Base-by-base conservation (phyloP, 352 stramenopile species). In the Phytophthora pini region DNA sequence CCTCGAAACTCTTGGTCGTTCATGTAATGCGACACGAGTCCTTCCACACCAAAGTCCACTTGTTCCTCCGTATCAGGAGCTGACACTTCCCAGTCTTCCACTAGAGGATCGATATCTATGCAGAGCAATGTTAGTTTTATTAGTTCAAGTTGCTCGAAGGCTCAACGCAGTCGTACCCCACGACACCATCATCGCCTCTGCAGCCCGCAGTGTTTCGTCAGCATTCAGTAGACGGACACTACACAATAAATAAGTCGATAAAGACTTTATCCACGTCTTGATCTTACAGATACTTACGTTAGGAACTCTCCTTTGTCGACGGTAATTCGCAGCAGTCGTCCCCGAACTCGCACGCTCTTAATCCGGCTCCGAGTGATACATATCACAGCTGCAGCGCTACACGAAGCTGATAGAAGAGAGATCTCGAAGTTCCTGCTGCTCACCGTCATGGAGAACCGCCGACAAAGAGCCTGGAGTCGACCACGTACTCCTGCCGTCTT, bases 41-140 rank as follows among this genome's bases (percentile, higher is more conserved):
- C 43, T 34, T 63, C 56, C 55, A 84, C 48, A 6, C 40, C 47
- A 17, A 52, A 52, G 6, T 50, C 17, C 4, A 15, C 10, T 24
- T 56, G 31, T 20, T 52, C 31, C 8, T 69, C 54, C 9, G 10
- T 38, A 13, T 43, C n/a, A 3, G 26, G 56, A 31, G 47, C 6
- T 20, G 40, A 13, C 22, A 48, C 26, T 13, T 55, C 45, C 3
- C 46, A 43, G n/a, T 61, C 60, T 66, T 82, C 72, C 2, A 87
- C 70, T 5, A 80, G 61, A 36, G 77, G 72, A 7, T 87, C 77
- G 24, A 87, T 72, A 5, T 62, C 77, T 87, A 20, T 8, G 8
- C 0, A 40, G 38, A 36, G 36, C 32, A 56, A 45, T 26, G 26
- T 58, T 12, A 61, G 36, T 40, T 2, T 26, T 15, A 40, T 1